phyloP scores from a whole-genome alignment of 108 stramenopile genomes.

The Nitzschia sp. region DNA sequence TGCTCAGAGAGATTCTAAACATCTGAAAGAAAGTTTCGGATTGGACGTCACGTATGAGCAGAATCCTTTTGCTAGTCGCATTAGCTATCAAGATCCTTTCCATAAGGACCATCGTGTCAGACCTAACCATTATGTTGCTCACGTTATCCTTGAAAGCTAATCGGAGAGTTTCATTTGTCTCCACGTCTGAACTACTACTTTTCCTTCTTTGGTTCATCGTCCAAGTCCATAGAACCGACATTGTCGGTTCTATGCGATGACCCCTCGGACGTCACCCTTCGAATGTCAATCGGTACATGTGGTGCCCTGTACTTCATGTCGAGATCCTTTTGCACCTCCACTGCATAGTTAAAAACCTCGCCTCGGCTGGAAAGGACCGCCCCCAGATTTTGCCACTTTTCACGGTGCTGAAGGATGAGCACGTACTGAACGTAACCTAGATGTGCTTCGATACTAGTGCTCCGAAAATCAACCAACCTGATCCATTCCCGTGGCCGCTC shows the following conservation, averaged over 20 bases:
- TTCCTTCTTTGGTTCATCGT: conserved; percentile 12
- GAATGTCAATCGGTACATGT: conserved; percentile 3
- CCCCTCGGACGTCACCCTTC: neutral
- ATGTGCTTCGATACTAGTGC: conserved; percentile 61
- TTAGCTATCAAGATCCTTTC: conserved; percentile 76
- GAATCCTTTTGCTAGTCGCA: conserved; percentile 75
- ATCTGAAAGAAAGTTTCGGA: conserved; percentile 34
- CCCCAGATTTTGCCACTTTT: conserved; percentile 45
- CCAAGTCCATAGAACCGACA: neutral
- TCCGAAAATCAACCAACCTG: conserved; percentile 47
- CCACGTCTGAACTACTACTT: neutral
- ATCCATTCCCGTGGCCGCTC: conserved; percentile 70
- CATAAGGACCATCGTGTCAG: conserved; percentile 50
- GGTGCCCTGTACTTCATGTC: conserved; percentile 57
- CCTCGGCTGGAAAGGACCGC: conserved; percentile 64
- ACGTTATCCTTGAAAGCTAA: neutral
- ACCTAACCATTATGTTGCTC: conserved; percentile 58
- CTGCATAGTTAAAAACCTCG: conserved; percentile 52
- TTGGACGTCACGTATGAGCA: conserved; percentile 40
- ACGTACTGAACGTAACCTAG: conserved; percentile 69
- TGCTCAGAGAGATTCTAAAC: conserved; percentile 47
- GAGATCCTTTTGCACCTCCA: conserved; percentile 68
- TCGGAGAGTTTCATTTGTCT: no score
- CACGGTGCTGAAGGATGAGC: conserved; percentile 31
- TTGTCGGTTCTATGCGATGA: neutral